Evolutionary conservation across 768 basidiomycete species (phyloP), one percentile per base, ranked within the genome.

Genomic region (Lactifluus pinguis): DNA sequence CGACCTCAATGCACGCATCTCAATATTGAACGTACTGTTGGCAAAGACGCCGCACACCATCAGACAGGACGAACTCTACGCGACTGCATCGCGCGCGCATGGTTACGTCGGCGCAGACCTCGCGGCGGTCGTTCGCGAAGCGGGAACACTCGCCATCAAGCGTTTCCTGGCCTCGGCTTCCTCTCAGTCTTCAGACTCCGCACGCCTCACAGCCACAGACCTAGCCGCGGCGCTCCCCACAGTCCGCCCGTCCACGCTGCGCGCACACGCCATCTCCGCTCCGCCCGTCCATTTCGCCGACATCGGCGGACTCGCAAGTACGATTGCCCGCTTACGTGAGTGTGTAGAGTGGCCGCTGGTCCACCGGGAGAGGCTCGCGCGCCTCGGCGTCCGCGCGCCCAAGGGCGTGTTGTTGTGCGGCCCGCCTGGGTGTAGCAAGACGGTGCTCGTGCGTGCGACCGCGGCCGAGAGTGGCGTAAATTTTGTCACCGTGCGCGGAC

Each of bases 41-140:
- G 69, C 80, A 17, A 87, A 87, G 64, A 88, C 89, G 2, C 95
- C 97, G 0, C 84, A 98, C 68, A 71, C 76, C 4, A 79, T 98
- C 61, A 70, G 81, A 0, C 71, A 74, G 3, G 75, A 76, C 0
- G 84, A 89, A 10, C 80, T 99, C 2, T 74, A 78, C 29, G 65
- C 77, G 2, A 73, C 98, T 17, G 87, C 95, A 0, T 78, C 82
- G 11, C 82, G 82, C 36, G 93, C 94, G 11, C 93, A 99, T 65
- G 97, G 97, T 0, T 98, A 95, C 70, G 97, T 99, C 49, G 97
- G 95, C 7, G 97, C 97, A 6, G 97, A 99, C 72, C 79, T 99
- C 48, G 85, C 87, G 36, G 92, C 94, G 0, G 84, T 98, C 56
- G 84, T 98, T 25, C 87, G 95, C 36, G 91, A 95, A 73, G 94